Evolutionary conservation across 2,329 filamentous ascomycete species (phyloP).

Genomic region (Xylaria sp.): DNA sequence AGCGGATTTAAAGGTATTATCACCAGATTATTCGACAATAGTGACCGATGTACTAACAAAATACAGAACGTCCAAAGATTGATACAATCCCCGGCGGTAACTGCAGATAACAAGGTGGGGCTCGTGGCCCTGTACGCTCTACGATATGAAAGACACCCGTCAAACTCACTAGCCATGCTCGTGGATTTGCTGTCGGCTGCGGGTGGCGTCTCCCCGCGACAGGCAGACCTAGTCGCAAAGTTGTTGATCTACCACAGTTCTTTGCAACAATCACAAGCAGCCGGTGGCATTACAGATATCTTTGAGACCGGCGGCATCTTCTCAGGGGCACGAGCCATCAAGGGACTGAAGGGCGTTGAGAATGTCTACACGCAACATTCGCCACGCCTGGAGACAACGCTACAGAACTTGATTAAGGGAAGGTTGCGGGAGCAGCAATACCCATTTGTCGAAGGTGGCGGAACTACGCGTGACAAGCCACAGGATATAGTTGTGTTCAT

Average conservation of each 20-base stretch:
- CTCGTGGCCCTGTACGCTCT: slow-evolving; percentile 94
- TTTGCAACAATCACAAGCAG: slow-evolving; percentile 75
- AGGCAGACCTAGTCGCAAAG: slow-evolving; percentile 79
- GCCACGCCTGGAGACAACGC: slow-evolving; percentile 79
- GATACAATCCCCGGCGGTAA: slow-evolving; percentile 78
- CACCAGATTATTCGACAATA: not conserved
- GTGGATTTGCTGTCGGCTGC: slow-evolving; percentile 84
- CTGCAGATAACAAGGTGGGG: slow-evolving; percentile 80
- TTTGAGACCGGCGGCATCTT: slow-evolving; percentile 94
- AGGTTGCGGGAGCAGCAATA: slow-evolving; percentile 84
- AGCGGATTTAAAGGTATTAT: slow-evolving; percentile 78
- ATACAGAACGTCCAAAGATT: slow-evolving; percentile 77
- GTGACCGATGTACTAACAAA: slow-evolving; percentile 26
- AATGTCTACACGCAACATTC: slow-evolving; percentile 99
- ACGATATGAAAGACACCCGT: slow-evolving; percentile 84
- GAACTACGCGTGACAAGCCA: slow-evolving; percentile 88
- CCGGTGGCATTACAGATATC: slow-evolving; percentile 82
- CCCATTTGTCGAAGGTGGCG: slow-evolving; percentile 88
- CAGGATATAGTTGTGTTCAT: slow-evolving; percentile 97
- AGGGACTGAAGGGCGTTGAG: slow-evolving; percentile 94
- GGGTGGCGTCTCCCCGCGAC: slow-evolving; percentile 75
- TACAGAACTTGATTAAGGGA: slow-evolving; percentile 94
- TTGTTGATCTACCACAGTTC: slow-evolving; percentile 85
- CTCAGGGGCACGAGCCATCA: slow-evolving; percentile 84
- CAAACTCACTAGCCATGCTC: slow-evolving; percentile 80